Evolutionary conservation across 192 early-diverging fungal genomes (phyloP).

Genomic region (Linnemannia zychae): DNA sequence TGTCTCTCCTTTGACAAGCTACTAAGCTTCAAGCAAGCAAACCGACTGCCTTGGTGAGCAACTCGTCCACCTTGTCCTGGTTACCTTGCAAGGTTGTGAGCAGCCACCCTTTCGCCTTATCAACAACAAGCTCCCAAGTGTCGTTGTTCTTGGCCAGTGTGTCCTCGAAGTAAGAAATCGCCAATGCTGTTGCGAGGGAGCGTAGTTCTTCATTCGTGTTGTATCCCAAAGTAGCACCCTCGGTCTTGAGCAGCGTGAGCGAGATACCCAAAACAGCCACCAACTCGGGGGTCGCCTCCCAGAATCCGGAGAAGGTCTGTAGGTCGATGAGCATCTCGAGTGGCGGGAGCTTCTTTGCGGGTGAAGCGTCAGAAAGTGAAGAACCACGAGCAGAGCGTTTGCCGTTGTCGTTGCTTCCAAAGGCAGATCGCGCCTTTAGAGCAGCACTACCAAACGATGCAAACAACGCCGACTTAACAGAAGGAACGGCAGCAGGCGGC

Average conservation of each 20-base stretch:
- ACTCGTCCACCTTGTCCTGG: slow-evolving; percentile 15
- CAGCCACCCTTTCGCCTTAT: slow-evolving; percentile 32
- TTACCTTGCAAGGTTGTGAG: slow-evolving; percentile 13
- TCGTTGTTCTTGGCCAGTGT: slow-evolving; percentile 23
- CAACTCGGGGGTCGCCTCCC: slow-evolving; percentile 13
- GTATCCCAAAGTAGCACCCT: slow-evolving; percentile 20
- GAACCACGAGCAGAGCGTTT: background rate
- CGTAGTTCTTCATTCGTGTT: slow-evolving; percentile 15
- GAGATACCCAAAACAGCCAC: slow-evolving; percentile 11
- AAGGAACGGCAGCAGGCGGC: background rate
- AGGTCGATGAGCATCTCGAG: slow-evolving; percentile 24
- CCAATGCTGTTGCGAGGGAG: slow-evolving; percentile 25
- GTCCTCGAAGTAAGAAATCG: slow-evolving; percentile 31
- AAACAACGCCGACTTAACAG: background rate
- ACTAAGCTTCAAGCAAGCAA: slow-evolving; percentile 17
- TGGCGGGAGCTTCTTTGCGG: slow-evolving; percentile 12
- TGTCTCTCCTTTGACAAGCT: background rate
- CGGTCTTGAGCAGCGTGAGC: slow-evolving; percentile 15
- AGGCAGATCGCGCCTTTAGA: background rate
- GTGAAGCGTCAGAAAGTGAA: slow-evolving; percentile 1
- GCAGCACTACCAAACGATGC: slow-evolving; percentile 3
- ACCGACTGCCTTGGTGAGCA: slow-evolving; percentile 8
- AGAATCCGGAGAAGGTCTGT: slow-evolving; percentile 32
- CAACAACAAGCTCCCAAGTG: slow-evolving; percentile 22
- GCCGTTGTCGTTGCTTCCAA: slow-evolving; percentile 5